Conservation (phyloP, 805 yeast genomes). For the Candida verbasci region DNA sequence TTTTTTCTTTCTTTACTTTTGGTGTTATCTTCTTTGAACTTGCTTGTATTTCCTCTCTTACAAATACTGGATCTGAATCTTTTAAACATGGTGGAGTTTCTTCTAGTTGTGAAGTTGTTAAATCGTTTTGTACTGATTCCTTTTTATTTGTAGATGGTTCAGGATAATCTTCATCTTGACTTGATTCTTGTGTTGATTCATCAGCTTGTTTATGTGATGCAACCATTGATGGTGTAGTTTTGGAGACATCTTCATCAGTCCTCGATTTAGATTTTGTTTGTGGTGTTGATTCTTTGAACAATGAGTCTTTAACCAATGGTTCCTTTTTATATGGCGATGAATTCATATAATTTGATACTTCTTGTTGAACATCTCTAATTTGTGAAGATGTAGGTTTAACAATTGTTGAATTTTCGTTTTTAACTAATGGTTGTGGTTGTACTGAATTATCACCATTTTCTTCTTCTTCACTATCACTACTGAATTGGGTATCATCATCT, state of each 20-base stretch:
- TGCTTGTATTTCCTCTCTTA: no score
- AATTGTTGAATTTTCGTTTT: no score
- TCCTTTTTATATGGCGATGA: constrained; percentile 1
- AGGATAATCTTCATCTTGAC: no score
- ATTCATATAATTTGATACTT: constrained; percentile 1
- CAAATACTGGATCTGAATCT: no score
- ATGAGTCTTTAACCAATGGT: background rate
- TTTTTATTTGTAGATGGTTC: no score
- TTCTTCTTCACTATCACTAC: constrained; percentile 5
- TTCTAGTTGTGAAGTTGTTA: background rate
- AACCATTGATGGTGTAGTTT: no score
- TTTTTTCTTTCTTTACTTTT: no score
- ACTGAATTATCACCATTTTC: background rate
- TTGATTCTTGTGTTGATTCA: constrained; percentile 5
- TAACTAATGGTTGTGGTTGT: background rate
- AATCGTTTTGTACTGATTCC: background rate
- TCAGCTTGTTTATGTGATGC: no score
- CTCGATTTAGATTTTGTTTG: background rate
- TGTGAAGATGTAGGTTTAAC: constrained; percentile 4
- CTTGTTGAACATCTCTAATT: constrained; percentile 1
- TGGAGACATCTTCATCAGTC: background rate
- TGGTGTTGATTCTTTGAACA: background rate
- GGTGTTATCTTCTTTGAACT: no score
- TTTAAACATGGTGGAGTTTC: background rate
- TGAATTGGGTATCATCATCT: constrained; percentile 3